Evolutionary conservation across 2,329 filamentous ascomycete species (phyloP).

Genomic region (Diplodia scrobiculata): DNA sequence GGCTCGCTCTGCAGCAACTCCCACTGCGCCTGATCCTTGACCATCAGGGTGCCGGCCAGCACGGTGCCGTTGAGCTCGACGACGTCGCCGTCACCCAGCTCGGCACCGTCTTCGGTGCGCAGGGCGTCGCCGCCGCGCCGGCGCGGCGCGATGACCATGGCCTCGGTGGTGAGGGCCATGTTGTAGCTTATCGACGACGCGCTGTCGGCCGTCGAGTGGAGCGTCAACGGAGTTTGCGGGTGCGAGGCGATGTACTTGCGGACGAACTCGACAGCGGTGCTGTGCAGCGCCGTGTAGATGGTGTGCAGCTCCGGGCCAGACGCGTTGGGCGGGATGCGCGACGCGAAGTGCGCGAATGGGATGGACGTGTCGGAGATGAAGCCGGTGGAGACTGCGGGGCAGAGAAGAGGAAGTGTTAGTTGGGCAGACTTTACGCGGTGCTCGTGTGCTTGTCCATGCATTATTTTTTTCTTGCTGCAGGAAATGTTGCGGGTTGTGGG

Average conservation of each 20-base stretch:
- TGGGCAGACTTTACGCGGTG: not conserved
- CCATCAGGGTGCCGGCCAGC: constrained; percentile 61
- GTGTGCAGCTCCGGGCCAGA: constrained; percentile 41
- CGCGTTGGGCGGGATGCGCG: constrained; percentile 46
- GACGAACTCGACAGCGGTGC: constrained; percentile 40
- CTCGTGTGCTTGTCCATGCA: not conserved
- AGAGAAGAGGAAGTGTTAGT: not conserved
- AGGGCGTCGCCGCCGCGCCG: constrained; percentile 50
- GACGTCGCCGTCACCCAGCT: constrained; percentile 38
- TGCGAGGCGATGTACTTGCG: constrained; percentile 48
- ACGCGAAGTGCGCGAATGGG: constrained; percentile 56
- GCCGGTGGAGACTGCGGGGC: constrained; percentile 30
- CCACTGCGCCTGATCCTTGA: constrained; percentile 59
- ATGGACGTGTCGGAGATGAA: constrained; percentile 41
- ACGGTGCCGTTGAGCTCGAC: constrained; percentile 61
- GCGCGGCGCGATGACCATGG: constrained; percentile 59
- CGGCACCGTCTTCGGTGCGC: constrained; percentile 43
- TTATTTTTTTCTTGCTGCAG: too few relatives aligned
- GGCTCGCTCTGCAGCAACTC: constrained; percentile 49
- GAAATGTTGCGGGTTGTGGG: not conserved
- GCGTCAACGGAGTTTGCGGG: constrained; percentile 40
- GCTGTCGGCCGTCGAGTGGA: constrained; percentile 40
- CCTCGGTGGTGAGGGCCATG: constrained; percentile 57
- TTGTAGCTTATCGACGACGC: constrained; percentile 59
- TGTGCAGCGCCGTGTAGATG: constrained; percentile 43